Evolutionary conservation across 2,329 filamentous ascomycete species (phyloP), one percentile per base, ranked within the genome.

Genomic region (Monilinia polystroma): DNA sequence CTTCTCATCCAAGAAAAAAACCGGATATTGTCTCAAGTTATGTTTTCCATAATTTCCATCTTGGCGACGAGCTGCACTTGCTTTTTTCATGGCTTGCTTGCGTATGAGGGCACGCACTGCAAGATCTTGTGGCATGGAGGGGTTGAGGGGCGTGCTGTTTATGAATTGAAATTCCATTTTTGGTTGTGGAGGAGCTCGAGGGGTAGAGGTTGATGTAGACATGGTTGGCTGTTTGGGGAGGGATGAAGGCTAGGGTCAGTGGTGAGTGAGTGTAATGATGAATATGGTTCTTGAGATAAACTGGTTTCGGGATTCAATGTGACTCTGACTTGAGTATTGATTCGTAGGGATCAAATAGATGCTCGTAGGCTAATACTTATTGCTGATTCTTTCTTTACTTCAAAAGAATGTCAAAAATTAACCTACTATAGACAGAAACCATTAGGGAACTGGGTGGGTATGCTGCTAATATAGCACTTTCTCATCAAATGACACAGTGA

Each of bases 21-120:
- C 64, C 10, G 73, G 73, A 52, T 69, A 69, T 68, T 78, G 76
- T 47, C 73, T 69, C 20, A 74, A 62, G 64, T 77, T 78, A 58
- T 74, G 70, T 55, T 76, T 75, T 8, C 76, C 75, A 69, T 76
- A 75, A 32, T 70, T 73, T 29, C 75, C 74, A 62, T 70, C 70
- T 68, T 73, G 71, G 66, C 70, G 73, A 45, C 76, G 67, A 10
- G 75, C 75, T 38, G 75, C 70, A 35, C 73, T 77, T 5, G 76
- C 75, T 66, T 77, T 77, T 64, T 74, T 76, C 78, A 79, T 79
- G 16, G 78, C 78, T 68, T 79, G 77, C 68, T 76, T 77, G 7
- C 78, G 73, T 38, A 79, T 79, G 29, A 76, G 56, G 20, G 69
- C 67, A 47, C 73, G 70, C 38, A 72, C 69, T n/a, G 60, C 51